Base-by-base conservation (phyloP, 78 protist species). In the Thecamonas trahens region DNA sequence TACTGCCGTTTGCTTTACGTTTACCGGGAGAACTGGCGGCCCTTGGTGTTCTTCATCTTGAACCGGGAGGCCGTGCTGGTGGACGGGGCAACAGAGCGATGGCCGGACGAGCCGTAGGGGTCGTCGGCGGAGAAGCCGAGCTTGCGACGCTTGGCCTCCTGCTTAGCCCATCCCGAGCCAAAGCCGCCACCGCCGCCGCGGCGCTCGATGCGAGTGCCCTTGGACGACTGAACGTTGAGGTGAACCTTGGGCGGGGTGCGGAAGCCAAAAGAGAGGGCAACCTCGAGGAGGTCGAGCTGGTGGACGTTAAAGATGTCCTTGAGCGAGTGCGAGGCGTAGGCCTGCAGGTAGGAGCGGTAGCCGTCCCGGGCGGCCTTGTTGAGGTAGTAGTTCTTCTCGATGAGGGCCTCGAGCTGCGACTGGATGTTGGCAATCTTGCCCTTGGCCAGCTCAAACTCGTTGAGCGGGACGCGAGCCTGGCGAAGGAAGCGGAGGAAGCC, bases 311-410 rank as follows among this genome's bases (percentile, higher is more conserved):
- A 97, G 28, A 83, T 82, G 40, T 86, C 72, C 76, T 94, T 96
- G 70, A 86, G 90, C 34, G 91, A 49, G 74, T 96, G 99, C 38
- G 94, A 76, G 28, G 95, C 91, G 72, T 97, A 97, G 9, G 98
- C 75, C 72, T 79, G 90, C 59, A 97, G 65, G 69, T 95, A 97
- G 31, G 94, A 80, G 45, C 91, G 80, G 89, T 86, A 97, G 18
- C 93, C 99, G 5, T 95, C 98, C 49, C 82, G 58, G 22, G 97
- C 98, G 3, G 76, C 22, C 58, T 79, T 69, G 82, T 91, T 74
- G 47, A 97, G 83, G 74, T 92, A 95, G 86, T 93, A 96, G 86
- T 96, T 96, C 80, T 86, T 80, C 53, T 59, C 78, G 47, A 97
- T 74, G n/a, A 97, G 74, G 52, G 83, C 63, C 76, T 95, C 96